A percentile compares a stretch with the other conserved stretches of the same genome.
Conservation (phyloP, 192 early-diverging fungal genomes). For the Linnemannia zychae region DNA sequence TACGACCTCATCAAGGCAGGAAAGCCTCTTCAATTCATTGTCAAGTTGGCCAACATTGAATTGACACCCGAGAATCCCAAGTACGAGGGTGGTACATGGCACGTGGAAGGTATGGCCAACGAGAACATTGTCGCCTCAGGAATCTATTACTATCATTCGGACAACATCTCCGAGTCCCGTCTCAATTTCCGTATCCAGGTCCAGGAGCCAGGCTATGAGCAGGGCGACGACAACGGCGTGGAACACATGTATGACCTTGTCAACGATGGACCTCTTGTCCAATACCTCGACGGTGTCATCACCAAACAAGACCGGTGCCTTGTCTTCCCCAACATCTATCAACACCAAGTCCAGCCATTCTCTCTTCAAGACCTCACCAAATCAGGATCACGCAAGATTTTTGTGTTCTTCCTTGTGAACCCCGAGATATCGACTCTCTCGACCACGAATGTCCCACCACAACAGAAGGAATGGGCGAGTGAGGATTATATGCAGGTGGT, state of each 20-base stretch:
- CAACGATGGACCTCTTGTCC: constrained; percentile 45
- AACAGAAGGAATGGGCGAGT: constrained; percentile 62
- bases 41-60: constrained; percentile 75
- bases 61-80: constrained; percentile 72
- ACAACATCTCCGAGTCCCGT: constrained; percentile 75
- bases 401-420: constrained; percentile 81
- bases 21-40: constrained; percentile 61
- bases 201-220: constrained; percentile 40
- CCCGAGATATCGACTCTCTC: constrained; percentile 67
- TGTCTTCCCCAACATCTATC: constrained; percentile 80
- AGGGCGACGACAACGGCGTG: constrained; percentile 39
- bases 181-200: constrained; percentile 68
- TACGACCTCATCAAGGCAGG: constrained; percentile 22
- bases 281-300: constrained; percentile 61
- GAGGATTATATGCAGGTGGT: constrained; percentile 5
- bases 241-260: constrained; percentile 56
- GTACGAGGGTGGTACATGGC: constrained; percentile 72
- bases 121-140: constrained; percentile 82
- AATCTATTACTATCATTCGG: constrained; percentile 78
- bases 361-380: constrained; percentile 59
- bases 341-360: constrained; percentile 77
- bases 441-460: constrained; percentile 73
- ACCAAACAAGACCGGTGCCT: constrained; percentile 70
- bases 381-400: constrained; percentile 75
- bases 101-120: constrained; percentile 78